Base-by-base conservation (phyloP, 768 basidiomycete genomes). In the Filobasidium wieringae region DNA sequence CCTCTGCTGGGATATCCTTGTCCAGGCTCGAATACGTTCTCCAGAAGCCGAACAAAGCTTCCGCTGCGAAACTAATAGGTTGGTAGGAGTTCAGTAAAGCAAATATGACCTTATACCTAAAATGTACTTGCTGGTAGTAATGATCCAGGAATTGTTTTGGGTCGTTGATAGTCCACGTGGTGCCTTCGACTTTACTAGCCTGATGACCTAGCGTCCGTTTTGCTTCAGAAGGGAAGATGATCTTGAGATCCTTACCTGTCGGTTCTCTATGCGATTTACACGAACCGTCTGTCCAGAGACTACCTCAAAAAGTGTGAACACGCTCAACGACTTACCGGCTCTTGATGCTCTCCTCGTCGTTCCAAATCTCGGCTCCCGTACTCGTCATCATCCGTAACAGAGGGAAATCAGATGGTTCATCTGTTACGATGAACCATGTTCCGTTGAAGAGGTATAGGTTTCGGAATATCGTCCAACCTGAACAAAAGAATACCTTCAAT, bases 381-480 rank as follows among this genome's bases (percentile, higher is more conserved):
- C 87, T 90, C 24, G 81, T 85, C 65, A 95, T 85, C 49, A 79
- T 77, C 1, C 78, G 74, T 14, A 82, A 74, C 47, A 84, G 78
- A 14, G 91, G 91, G 43, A 90, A 70, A 2, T 71, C 75, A 8
- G 78, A 76, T 7, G 85, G 86, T 19, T 82, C 75, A 70, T 89
- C 82, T 2, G 84, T 81, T 39, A 96, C 88, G 63, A 93, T 78
- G 69, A 83, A 90, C 34, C 86, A 79, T 7, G 86, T 84, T 43
- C 88, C 88, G 63, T 89, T 87, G 65, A 82, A 76, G 56, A 89
- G 73, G 68, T 87, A 93, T 9, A 93, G 78, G 56, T 79, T 81
- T 74, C 91, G 87, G 60, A 90, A 84, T 52, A 91, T 82, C 1
- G 89, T 88, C 90, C 88, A 95, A 31, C 90, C 89, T 90, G 67